Base-by-base conservation (phyloP, 768 basidiomycete species). In the Kwoniella sp. region DNA sequence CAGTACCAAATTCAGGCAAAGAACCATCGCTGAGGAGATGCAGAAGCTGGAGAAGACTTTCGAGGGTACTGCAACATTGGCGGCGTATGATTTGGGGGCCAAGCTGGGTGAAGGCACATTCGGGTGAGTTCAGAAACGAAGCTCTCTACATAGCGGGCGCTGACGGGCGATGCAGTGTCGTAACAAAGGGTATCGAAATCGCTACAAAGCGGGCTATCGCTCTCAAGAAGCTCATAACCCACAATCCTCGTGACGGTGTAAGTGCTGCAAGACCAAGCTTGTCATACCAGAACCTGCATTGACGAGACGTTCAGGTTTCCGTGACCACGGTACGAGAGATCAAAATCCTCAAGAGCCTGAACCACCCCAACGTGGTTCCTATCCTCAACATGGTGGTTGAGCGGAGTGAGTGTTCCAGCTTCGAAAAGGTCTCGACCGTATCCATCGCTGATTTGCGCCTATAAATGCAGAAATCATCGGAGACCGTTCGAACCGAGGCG, bases 41-140 rank as follows among this genome's bases (percentile, higher is more conserved):
- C 34, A 25, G 20, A 67, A 63, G n/a, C 58, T 71, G 25, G 64
- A 65, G 0, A 65, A 62, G 30, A 53, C 51, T 12, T 79, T 81
- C 54, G 38, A 63, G 30, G 82, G 82, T 0, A 73, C 71, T 0
- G 77, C 78, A 20, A 69, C 83, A 61, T 86, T 93, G 68, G 82
- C 82, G 17, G 90, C 91, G 69, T 97, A 96, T 78, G 86, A 88
- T 61, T 84, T 88, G 15, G 88, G 89, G 47, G 89, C 88, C 2
- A 96, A 97, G 81, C 83, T 98, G 17, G 95, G 95, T 38, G 95
- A 97, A 80, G 95, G 95, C 3, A 98, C 95, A 28, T 98, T 98
- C 80, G 95, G 94, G 90, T 92, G 79, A 52, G 89, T 86, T 7
- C 23, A 38, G 17, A 57, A 55, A 34, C 62, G 28, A 23, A n/a